Base-by-base conservation (phyloP, 2,329 filamentous ascomycete species). In the Pseudogymnoascus sp. region DNA sequence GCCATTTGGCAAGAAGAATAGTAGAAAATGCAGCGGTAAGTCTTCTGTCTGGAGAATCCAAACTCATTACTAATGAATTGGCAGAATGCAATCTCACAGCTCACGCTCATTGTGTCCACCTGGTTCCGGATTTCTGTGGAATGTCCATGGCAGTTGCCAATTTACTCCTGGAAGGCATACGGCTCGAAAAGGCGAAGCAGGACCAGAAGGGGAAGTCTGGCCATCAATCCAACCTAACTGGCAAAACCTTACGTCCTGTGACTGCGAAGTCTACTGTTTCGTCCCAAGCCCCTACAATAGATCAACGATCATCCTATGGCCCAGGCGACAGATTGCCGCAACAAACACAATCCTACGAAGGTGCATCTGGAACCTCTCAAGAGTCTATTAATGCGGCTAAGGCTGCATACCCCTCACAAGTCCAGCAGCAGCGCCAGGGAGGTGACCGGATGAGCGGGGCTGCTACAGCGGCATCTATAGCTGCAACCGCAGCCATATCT, bases 81-180 rank as follows among this genome's bases (percentile, higher is more conserved):
- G 63, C 71, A 87, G 94, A 99, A 84, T 99, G 94, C 76, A 83
- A 83, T 68, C 88, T 97, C 65, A 97, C 93, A 23, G 93, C 90
- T 66, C 94, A 99, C 75, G 88, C 91, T 19, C 83, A 89, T 63
- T 99, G 94, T 75, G 90, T 92, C 19, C 94, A 99, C 75, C 84
- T 99, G 68, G 93, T 99, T 33, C 94, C 94, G 19, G 94, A 99
- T 74, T 99, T 99, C 77, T 99, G 94, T 74, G 94, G 94, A 69
- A 99, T 99, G 92, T 95, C 92, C 29, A 97, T 97, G 94, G 90
- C 94, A 63, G 90, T 91, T 38, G 94, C 94, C 45, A 97, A 97
- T 74, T 87, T 95, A 72, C 97, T 99, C 67, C 76, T 97, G 62
- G 88, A 92, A 66, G 91, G 92, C 59, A 90, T 97, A 69, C 85